Conservation (phyloP, 345 rosid species). For the Hevea brasiliensis region DNA sequence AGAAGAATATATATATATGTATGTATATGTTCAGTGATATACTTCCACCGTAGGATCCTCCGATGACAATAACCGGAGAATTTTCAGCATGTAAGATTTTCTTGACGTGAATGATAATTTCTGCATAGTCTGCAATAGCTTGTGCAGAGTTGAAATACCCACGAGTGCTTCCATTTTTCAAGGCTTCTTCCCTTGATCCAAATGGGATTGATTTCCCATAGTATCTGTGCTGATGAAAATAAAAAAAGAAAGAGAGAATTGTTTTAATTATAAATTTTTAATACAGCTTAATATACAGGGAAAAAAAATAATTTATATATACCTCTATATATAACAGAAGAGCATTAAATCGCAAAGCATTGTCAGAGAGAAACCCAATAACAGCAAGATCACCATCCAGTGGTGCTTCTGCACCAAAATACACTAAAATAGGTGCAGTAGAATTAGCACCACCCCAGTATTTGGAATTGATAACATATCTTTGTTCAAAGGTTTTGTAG, state of each 20-base stretch:
- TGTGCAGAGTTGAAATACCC: constrained; percentile 62
- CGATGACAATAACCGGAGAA: constrained; percentile 61
- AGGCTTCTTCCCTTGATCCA: constrained; percentile 44
- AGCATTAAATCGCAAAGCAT: constrained; percentile 33
- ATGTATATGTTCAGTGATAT: too few relatives aligned
- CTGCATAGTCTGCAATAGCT: constrained; percentile 56
- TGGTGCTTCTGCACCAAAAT: constrained; percentile 11
- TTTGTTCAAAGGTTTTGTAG: constrained; percentile 26
- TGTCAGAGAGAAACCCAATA: constrained; percentile 36
- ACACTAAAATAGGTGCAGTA: constrained; percentile 20
- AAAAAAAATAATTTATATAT: not conserved
- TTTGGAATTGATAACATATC: constrained; percentile 21
- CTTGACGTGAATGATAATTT: constrained; percentile 47
- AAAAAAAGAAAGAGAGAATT: too few relatives aligned
- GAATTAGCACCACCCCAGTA: constrained; percentile 24
- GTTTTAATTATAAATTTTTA: too few relatives aligned
- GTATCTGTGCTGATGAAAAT: not conserved
- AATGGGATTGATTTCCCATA: too few relatives aligned
- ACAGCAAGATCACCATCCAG: constrained; percentile 10
- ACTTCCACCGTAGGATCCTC: constrained; percentile 60
- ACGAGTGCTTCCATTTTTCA: constrained; percentile 40
- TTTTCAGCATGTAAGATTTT: constrained; percentile 29
- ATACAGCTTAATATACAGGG: too few relatives aligned
- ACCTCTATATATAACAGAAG: constrained; percentile 46
- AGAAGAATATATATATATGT: too few relatives aligned